These are phyloP conservation scores for Xylaria sp. DNA, from an alignment of 2,329 filamentous ascomycete species.

Conservation along the genomic window DNA sequence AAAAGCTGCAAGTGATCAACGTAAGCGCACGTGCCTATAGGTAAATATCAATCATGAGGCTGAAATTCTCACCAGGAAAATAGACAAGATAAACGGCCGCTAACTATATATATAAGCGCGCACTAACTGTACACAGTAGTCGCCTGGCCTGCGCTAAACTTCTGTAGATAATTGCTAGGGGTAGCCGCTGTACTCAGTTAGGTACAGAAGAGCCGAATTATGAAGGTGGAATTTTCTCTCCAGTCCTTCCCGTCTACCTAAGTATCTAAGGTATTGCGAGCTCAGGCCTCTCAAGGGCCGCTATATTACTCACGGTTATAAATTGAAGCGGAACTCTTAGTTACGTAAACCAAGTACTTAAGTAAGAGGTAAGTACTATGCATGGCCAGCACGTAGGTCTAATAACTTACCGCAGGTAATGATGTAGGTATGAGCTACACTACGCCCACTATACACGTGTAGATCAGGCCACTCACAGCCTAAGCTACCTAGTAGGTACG, in stretches of 20 bases:
- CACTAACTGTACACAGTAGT: not conserved
- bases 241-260: too few relatives aligned
- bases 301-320: too few relatives aligned
- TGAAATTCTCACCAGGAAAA: constrained; percentile 14
- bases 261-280: too few relatives aligned
- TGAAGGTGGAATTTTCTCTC: too few relatives aligned
- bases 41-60: constrained; percentile 24
- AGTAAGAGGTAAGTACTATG: not conserved
- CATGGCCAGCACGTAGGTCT: not conserved
- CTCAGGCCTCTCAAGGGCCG: too few relatives aligned
- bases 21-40: constrained; percentile 30
- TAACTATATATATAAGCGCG: not conserved
- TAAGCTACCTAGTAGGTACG: not conserved
- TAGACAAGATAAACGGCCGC: not conserved
- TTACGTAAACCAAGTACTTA: too few relatives aligned
- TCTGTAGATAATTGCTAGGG: not conserved
- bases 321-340: too few relatives aligned
- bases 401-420: not conserved
- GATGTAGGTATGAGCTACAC: too few relatives aligned
- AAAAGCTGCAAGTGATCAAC: constrained; percentile 27
- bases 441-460: constrained; percentile 1
- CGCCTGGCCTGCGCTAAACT: constrained; percentile 8
- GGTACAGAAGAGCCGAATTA: too few relatives aligned
- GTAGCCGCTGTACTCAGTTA: too few relatives aligned
- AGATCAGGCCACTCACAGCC: constrained; percentile 7